These are phyloP conservation scores for Fusarium multiceps DNA, from an alignment of 2,329 filamentous ascomycete species.

Conservation along the genomic window DNA sequence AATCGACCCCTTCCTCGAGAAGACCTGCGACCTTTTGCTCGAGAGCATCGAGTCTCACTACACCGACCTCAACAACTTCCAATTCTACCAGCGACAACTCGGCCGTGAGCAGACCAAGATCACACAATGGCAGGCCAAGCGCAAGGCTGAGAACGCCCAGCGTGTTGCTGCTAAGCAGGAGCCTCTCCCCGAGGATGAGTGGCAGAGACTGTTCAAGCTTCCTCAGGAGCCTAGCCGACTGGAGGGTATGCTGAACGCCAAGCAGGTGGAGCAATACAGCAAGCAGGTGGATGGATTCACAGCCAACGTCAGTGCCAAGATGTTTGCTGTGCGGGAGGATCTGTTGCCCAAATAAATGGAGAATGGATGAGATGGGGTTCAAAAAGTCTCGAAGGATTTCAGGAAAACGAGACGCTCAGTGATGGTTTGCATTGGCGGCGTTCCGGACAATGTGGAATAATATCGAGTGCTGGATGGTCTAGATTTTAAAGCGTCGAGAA, in stretches of 20 bases:
- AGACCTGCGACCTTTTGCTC: slow-evolving; percentile 94
- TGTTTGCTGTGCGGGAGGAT: slow-evolving; percentile 91
- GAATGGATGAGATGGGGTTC: slow-evolving; percentile 29
- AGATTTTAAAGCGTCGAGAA: slow-evolving; percentile 50
- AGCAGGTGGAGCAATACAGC: slow-evolving; percentile 98
- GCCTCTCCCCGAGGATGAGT: slow-evolving; percentile 94
- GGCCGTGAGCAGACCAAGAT: slow-evolving; percentile 97
- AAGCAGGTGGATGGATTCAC: slow-evolving; percentile 97
- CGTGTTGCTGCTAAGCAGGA: slow-evolving; percentile 88
- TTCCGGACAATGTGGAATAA: slow-evolving; percentile 56
- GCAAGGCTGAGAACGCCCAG: slow-evolving; percentile 93
- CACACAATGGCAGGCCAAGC: slow-evolving; percentile 94
- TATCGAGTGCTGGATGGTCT: slow-evolving; percentile 53
- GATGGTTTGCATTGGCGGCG: slow-evolving; percentile 56
- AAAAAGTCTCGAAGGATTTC: slow-evolving; percentile 44
- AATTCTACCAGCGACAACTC: slow-evolving; percentile 93
- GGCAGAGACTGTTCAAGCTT: slow-evolving; percentile 97
- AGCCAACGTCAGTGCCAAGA: slow-evolving; percentile 90
- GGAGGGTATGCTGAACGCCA: slow-evolving; percentile 92
- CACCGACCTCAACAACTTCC: slow-evolving; percentile 99
- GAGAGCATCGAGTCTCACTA: slow-evolving; percentile 98
- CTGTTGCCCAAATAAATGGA: slow-evolving; percentile 65
- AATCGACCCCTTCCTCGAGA: slow-evolving; percentile 97
- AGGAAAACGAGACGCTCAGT: slow-evolving; percentile 48
- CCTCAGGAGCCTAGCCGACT: slow-evolving; percentile 92